Conservation (phyloP, 495 filamentous ascomycete species). For the Friedmanniomyces simplex region DNA sequence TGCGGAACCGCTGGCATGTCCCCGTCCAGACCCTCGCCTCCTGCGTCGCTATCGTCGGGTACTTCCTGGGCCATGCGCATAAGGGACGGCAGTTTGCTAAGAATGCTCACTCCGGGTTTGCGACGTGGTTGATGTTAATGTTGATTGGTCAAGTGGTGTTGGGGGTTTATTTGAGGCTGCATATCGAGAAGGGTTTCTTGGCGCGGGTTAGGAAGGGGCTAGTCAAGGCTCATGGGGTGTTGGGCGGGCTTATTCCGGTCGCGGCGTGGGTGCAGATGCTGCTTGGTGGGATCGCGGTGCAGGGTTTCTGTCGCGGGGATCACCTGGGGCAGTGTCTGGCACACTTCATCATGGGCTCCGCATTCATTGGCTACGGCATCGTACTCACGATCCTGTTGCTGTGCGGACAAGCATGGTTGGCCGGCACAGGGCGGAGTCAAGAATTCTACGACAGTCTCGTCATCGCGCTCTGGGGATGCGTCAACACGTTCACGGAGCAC, state of each 20-base stretch:
- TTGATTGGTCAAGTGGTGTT: constrained; percentile 66
- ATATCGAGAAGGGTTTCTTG: constrained; percentile 73
- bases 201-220: constrained; percentile 62
- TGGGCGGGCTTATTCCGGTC: constrained; percentile 81
- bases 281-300: constrained; percentile 84
- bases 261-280: constrained; percentile 91
- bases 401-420: constrained; percentile 80
- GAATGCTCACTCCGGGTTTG: constrained; percentile 78
- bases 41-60: constrained; percentile 66
- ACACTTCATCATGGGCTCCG: constrained; percentile 97
- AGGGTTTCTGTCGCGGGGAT: constrained; percentile 90
- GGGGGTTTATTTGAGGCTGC: constrained; percentile 80
- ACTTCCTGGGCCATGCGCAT: constrained; percentile 84
- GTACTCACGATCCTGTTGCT: constrained; percentile 76
- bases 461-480: constrained; percentile 87
- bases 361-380: constrained; percentile 91
- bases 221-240: constrained; percentile 62
- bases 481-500: constrained; percentile 98
- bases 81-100: constrained; percentile 75
- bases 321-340: constrained; percentile 89
- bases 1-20: constrained; percentile 88
- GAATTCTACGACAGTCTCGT: constrained; percentile 93
- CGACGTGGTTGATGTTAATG: constrained; percentile 66
- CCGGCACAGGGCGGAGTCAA: constrained; percentile 74
- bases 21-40: constrained; percentile 71